Base-by-base conservation (phyloP, 208 protist species). In the Wallacemonas sp. region DNA sequence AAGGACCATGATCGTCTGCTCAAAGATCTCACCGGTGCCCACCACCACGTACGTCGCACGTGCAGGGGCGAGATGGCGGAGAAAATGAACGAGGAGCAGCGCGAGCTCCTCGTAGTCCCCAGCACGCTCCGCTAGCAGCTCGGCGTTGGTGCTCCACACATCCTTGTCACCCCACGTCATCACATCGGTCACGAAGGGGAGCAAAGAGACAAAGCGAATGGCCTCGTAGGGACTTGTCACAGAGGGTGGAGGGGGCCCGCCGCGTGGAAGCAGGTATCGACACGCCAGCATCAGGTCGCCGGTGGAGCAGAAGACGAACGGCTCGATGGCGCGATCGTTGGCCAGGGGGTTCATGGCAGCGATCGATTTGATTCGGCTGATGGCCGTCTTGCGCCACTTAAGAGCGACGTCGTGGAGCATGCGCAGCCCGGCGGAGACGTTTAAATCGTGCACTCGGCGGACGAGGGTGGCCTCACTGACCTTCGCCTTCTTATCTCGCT, bases 61-160 rank as follows among this genome's bases (percentile, higher is more conserved):
- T 36, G 72, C 53, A 26, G 85, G 88, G 9, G 70, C 77, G 22
- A 94, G 64, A 63, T 81, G 63, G 12, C 84, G 77, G 44, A 94
- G 66, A 30, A 94, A 85, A 73, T 94, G 85, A 19, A 67, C 77
- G 34, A 94, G 78, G 29, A 94, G 79, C 58, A 94, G 67, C 13
- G 82, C 86, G 26, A 92, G 81, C 67, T 92, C 88, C 68, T 83
- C 76, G 73, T 89, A 92, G 64, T 87, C 82, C 36, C 83, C 79
- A 13, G 71, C 73, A 41, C 80, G 76, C 66, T 79, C 73, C 13
- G 71, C 71, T 1, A 94, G 76, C 32, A 91, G 57, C 66, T 94
- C 85, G 1, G 69, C 83, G 48, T 92, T 91, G 52, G 88, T 91
- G 67, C 70, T 80, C 85, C 88, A 94, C 42, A 89, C 79, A 59